Evolutionary conservation across 2,329 filamentous ascomycete genomes (phyloP).

Genomic region (Pseudogymnoascus sp.): DNA sequence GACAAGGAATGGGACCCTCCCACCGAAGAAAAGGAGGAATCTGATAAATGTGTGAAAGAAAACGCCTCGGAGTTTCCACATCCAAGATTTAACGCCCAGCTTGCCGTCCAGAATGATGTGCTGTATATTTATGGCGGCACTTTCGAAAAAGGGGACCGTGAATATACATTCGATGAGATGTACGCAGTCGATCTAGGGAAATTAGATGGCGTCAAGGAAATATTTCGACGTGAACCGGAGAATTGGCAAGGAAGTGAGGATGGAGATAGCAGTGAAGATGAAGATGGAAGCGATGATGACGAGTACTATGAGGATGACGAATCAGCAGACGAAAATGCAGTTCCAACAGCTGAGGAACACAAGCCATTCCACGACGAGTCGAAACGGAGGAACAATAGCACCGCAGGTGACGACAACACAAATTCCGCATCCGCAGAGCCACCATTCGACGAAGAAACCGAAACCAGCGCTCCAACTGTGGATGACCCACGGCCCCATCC

Average conservation of each 20-base stretch:
- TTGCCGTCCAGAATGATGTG: conserved; percentile 85
- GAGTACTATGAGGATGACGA: conserved; percentile 41
- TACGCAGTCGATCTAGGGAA: conserved; percentile 92
- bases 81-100: conserved; percentile 78
- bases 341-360: conserved; percentile 30
- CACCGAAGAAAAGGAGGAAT: conserved; percentile 44
- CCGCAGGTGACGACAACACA: conserved; percentile 32
- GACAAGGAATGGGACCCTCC: conserved; percentile 41
- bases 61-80: conserved; percentile 79
- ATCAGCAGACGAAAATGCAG: conserved; percentile 39
- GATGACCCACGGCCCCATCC: conserved; percentile 30
- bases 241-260: conserved; percentile 71
- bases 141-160: conserved; percentile 86
- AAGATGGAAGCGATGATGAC: conserved; percentile 44
- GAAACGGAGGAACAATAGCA: conserved; percentile 47
- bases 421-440: conserved; percentile 33
- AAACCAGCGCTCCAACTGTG: conserved; percentile 15
- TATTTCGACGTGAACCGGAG: conserved; percentile 76
- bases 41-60: conserved; percentile 50
- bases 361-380: conserved; percentile 38
- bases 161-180: conserved; percentile 93
- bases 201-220: conserved; percentile 84
- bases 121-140: conserved; percentile 94
- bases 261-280: conserved; percentile 50
- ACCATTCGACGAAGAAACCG: conserved; percentile 54